A percentile compares a stretch with the other conserved stretches of the same genome.
Conservation (phyloP, 805 yeast genomes). For the Tetrapisispora phaffii region DNA sequence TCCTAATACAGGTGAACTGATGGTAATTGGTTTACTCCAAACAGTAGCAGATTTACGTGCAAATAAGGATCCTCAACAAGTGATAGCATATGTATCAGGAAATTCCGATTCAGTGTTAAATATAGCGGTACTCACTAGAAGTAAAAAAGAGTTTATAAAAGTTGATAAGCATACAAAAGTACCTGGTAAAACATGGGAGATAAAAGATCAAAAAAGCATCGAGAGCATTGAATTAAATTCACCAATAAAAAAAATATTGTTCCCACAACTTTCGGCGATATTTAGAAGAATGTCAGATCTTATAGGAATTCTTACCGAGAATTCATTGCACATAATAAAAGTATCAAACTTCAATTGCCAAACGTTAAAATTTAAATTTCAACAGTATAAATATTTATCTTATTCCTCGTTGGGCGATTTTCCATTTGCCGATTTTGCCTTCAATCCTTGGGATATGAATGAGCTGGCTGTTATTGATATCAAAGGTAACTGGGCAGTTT, state of each 20-base stretch:
- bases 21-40: slow-evolving; percentile 16
- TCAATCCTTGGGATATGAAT: slow-evolving; percentile 34
- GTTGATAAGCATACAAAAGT: neutral
- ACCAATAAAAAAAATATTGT: slow-evolving; percentile 34
- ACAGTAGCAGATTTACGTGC: slow-evolving; percentile 17
- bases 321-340: slow-evolving; percentile 28
- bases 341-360: slow-evolving; percentile 14
- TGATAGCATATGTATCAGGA: slow-evolving; percentile 19
- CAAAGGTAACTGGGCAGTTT: slow-evolving; percentile 43
- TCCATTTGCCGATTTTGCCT: slow-evolving; percentile 37
- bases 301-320: slow-evolving; percentile 33
- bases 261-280: slow-evolving; percentile 20
- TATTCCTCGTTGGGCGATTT: slow-evolving; percentile 23
- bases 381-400: slow-evolving; percentile 15
- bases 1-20: slow-evolving; percentile 14
- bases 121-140: slow-evolving; percentile 4
- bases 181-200: neutral
- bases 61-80: slow-evolving; percentile 12
- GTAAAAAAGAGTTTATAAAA: neutral
- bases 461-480: slow-evolving; percentile 39
- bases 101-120: slow-evolving; percentile 12
- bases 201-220: neutral
- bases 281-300: slow-evolving; percentile 21
- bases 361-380: slow-evolving; percentile 4
- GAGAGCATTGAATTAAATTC: slow-evolving; percentile 25